Conservation (phyloP, 139 green algal genomes). For the Auxenochlorella pyrenoidosa region DNA sequence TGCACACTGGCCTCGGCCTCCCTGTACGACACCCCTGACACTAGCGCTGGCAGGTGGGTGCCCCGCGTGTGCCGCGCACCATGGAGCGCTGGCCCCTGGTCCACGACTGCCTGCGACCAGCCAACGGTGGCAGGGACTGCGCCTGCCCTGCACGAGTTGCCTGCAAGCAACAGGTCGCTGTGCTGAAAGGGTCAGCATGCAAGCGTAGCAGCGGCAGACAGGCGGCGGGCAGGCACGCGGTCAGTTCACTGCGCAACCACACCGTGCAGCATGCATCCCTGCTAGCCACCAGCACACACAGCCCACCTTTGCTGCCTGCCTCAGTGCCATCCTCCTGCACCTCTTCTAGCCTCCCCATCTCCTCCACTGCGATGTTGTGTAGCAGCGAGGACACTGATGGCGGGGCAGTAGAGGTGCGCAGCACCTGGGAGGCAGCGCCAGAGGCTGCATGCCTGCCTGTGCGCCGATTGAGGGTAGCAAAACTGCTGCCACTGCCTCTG, state of each 20-base stretch:
- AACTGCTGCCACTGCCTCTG: background rate
- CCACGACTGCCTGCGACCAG: too few relatives aligned
- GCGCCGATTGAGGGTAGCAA: too few relatives aligned
- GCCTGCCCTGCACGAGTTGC: background rate
- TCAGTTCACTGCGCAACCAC: background rate
- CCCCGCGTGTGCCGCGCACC: background rate
- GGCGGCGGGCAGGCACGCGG: background rate
- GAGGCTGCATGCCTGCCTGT: background rate
- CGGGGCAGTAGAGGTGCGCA: conserved; percentile 14
- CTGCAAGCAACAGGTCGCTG: background rate
- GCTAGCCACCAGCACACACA: background rate
- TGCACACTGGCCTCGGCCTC: background rate
- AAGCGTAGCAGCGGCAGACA: background rate
- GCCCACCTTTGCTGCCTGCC: background rate
- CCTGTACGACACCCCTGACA: background rate
- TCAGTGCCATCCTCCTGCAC: background rate
- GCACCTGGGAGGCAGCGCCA: background rate
- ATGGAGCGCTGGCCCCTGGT: background rate
- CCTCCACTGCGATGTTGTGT: background rate
- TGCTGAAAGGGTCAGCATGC: background rate
- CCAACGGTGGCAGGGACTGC: background rate
- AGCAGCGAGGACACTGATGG: background rate
- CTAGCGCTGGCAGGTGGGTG: too few relatives aligned
- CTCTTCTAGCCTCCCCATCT: background rate
- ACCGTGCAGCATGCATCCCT: background rate